Percentiles rank a stretch among this genome's conserved stretches.
These are phyloP conservation scores for Stentor roeselii DNA, from an alignment of 73 alveolate species.

Conservation along the genomic window DNA sequence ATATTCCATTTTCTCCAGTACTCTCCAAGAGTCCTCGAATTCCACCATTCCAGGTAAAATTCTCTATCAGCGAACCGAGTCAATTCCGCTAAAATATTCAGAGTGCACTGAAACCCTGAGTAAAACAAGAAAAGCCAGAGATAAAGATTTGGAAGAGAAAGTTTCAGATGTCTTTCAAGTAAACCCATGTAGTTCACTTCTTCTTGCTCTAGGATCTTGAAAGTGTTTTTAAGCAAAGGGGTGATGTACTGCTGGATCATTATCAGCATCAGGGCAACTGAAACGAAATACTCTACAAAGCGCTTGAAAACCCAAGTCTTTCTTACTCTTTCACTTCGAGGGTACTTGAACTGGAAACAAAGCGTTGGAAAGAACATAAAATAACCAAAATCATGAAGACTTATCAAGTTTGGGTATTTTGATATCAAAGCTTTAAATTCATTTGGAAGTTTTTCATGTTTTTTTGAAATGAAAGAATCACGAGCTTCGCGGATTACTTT, in stretches of 20 bases:
- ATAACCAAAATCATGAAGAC: background rate
- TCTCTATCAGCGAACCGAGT: constrained; percentile 58
- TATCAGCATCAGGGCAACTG: background rate
- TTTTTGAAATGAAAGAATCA: background rate
- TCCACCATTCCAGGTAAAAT: constrained; percentile 72
- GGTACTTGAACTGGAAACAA: constrained; percentile 62
- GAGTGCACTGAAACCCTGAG: background rate
- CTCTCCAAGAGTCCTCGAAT: constrained; percentile 53
- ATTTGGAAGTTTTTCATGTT: background rate
- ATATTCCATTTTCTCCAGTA: constrained; percentile 77
- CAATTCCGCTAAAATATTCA: constrained; percentile 50
- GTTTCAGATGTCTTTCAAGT: constrained; percentile 42
- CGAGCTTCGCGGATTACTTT: background rate
- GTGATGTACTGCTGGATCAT: constrained; percentile 39
- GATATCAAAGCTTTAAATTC: background rate
- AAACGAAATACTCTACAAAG: constrained; percentile 36
- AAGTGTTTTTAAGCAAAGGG: constrained; percentile 44
- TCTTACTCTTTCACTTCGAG: constrained; percentile 49
- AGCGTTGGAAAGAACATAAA: background rate
- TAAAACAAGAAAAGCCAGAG: constrained; percentile 58
- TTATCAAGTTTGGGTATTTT: background rate
- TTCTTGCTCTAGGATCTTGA: constrained; percentile 30
- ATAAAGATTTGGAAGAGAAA: constrained; percentile 70
- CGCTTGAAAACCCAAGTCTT: constrained; percentile 46
- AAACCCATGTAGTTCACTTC: constrained; percentile 27